Percentiles rank a stretch among this genome's conserved stretches.
Evolutionary conservation across 2,329 filamentous ascomycete species (phyloP).

Genomic region (Phialemonium atrogriseum): DNA sequence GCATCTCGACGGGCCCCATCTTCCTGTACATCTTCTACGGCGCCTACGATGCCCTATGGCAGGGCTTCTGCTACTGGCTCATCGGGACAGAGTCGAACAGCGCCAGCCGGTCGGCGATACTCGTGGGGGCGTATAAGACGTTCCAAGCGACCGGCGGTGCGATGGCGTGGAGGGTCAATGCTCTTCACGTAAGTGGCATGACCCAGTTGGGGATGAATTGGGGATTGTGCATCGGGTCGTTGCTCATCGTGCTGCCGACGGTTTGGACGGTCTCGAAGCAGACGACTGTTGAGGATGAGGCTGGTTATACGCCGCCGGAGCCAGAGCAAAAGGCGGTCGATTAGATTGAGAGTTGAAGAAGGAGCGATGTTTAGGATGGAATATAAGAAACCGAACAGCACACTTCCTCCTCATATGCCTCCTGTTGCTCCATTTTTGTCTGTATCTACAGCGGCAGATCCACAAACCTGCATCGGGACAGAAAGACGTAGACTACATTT

Average conservation of each 20-base stretch:
- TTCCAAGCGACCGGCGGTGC: constrained; percentile 34
- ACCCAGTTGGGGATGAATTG: constrained; percentile 36
- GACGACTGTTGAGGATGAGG: constrained; percentile 16
- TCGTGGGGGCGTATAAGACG: constrained; percentile 38
- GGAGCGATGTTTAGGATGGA: too few relatives aligned
- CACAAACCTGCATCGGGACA: too few relatives aligned
- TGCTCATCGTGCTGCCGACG: constrained; percentile 32
- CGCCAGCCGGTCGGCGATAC: constrained; percentile 28
- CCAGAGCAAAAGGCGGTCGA: background rate
- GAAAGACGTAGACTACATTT: too few relatives aligned
- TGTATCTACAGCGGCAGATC: too few relatives aligned
- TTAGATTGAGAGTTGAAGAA: too few relatives aligned
- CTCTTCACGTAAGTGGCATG: constrained; percentile 24
- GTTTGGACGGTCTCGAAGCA: constrained; percentile 27
- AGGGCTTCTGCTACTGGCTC: constrained; percentile 57
- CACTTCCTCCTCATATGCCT: too few relatives aligned
- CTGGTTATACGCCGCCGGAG: constrained; percentile 8
- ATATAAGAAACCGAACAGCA: too few relatives aligned
- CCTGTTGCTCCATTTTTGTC: too few relatives aligned
- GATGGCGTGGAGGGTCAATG: constrained; percentile 37
- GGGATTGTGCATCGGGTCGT: constrained; percentile 33
- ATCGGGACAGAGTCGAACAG: constrained; percentile 36
- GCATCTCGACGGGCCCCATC: constrained; percentile 52
- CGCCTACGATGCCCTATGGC: constrained; percentile 60
- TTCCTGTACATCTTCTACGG: constrained; percentile 66